Percentiles rank a stretch among this genome's conserved stretches.
These are phyloP conservation scores for Termitomyces sp. DNA, from an alignment of 768 basidiomycete genomes.

Conservation along the genomic window DNA sequence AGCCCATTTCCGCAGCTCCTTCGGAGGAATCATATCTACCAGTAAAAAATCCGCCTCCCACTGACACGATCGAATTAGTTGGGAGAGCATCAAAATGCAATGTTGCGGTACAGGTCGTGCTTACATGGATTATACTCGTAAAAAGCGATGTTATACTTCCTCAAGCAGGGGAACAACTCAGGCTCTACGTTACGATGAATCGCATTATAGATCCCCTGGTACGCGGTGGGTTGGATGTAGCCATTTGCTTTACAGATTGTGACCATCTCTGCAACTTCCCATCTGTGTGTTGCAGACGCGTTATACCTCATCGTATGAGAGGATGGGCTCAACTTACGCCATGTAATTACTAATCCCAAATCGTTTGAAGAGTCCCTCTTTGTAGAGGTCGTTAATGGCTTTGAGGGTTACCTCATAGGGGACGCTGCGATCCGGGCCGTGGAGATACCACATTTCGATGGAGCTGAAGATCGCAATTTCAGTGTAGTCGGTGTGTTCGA, in stretches of 20 bases:
- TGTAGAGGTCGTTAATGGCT: slow-evolving; percentile 51
- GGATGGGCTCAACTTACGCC: slow-evolving; percentile 30
- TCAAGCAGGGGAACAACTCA: slow-evolving; percentile 51
- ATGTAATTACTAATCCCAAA: slow-evolving; percentile 63
- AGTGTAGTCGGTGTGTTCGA: background rate
- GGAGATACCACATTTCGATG: slow-evolving; percentile 52
- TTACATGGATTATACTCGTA: slow-evolving; percentile 54
- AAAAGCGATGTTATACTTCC: slow-evolving; percentile 54
- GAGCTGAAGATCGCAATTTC: slow-evolving; percentile 32
- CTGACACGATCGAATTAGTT: slow-evolving; percentile 32
- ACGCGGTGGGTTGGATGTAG: slow-evolving; percentile 52
- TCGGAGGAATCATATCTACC: slow-evolving; percentile 43
- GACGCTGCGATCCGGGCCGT: slow-evolving; percentile 55
- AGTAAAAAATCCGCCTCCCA: slow-evolving; percentile 58
- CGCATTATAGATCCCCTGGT: slow-evolving; percentile 46
- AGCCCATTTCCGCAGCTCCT: slow-evolving; percentile 43
- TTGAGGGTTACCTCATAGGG: slow-evolving; percentile 55
- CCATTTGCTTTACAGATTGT: slow-evolving; percentile 52
- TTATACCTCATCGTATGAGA: background rate
- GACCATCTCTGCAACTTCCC: slow-evolving; percentile 57
- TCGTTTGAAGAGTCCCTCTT: slow-evolving; percentile 57
- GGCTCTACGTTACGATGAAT: slow-evolving; percentile 37
- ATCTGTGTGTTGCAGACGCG: slow-evolving; percentile 13
- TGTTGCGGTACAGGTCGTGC: no score
- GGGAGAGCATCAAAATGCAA: no score